These are phyloP conservation scores for Trapa incisa DNA, from an alignment of 345 rosid species.

Conservation along the genomic window DNA sequence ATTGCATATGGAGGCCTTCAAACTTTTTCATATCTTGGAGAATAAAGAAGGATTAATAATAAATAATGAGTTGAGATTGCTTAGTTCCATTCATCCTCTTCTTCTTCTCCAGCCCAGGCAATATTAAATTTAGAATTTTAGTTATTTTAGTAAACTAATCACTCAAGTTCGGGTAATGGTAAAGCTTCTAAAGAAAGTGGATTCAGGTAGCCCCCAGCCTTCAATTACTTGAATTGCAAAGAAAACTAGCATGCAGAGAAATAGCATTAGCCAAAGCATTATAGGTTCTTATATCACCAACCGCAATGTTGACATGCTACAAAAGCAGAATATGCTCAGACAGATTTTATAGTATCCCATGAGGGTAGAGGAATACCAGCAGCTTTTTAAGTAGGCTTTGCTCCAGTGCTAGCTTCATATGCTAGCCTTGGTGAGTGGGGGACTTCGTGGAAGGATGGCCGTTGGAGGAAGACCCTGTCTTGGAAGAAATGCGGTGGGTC, in stretches of 20 bases:
- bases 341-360: background rate
- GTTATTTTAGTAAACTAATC: no score
- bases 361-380: background rate
- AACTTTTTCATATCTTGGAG: no score
- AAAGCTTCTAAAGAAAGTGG: no score
- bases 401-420: constrained; percentile 8
- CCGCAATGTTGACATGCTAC: background rate
- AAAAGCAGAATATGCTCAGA: background rate
- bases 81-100: no score
- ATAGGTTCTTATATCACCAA: background rate
- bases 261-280: background rate
- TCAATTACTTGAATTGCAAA: background rate
- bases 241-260: background rate
- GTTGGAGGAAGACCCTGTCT: constrained; percentile 26
- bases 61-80: no score
- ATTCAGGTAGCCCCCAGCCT: no score
- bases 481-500: constrained; percentile 42
- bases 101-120: no score
- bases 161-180: no score
- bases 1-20: constrained; percentile 2
- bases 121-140: no score
- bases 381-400: background rate
- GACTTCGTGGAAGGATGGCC: no score
- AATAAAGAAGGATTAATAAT: no score
- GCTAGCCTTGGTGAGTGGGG: constrained; percentile 23